Conservation (phyloP, 2,329 filamentous ascomycete genomes). For the Fusarium pseudocircinatum region DNA sequence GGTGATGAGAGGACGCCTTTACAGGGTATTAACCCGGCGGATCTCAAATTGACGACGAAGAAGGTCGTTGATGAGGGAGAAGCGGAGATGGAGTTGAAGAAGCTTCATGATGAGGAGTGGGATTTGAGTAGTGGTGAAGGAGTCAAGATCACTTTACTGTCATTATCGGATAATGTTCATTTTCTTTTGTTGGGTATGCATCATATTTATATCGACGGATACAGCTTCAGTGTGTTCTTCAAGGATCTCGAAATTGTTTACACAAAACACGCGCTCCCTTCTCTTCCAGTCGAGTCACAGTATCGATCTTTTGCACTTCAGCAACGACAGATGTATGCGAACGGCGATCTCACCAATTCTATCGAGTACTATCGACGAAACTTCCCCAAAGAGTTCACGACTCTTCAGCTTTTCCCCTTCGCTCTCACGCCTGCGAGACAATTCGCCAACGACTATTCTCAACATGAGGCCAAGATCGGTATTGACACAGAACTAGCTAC, state of each 20-base stretch:
- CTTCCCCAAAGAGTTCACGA: neutral
- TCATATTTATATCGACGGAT: constrained; percentile 6
- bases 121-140: neutral
- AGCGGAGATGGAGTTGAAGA: neutral
- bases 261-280: neutral
- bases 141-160: neutral
- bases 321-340: neutral
- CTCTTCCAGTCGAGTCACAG: neutral
- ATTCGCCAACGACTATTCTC: neutral
- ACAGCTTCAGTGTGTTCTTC: neutral
- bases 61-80: neutral
- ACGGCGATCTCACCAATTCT: neutral
- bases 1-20: neutral
- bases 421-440: neutral
- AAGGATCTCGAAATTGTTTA: neutral
- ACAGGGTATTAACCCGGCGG: neutral
- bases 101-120: neutral
- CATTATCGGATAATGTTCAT: neutral
- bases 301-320: neutral
- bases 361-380: neutral
- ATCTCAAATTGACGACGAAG: neutral
- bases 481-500: neutral
- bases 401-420: neutral
- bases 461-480: neutral
- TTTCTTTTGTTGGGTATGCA: constrained; percentile 1